A percentile compares a stretch with the other conserved stretches of the same genome.
These are phyloP conservation scores for Sorghum bicolor DNA, from an alignment of 176 grass and related monocot species.

Conservation along the genomic window DNA sequence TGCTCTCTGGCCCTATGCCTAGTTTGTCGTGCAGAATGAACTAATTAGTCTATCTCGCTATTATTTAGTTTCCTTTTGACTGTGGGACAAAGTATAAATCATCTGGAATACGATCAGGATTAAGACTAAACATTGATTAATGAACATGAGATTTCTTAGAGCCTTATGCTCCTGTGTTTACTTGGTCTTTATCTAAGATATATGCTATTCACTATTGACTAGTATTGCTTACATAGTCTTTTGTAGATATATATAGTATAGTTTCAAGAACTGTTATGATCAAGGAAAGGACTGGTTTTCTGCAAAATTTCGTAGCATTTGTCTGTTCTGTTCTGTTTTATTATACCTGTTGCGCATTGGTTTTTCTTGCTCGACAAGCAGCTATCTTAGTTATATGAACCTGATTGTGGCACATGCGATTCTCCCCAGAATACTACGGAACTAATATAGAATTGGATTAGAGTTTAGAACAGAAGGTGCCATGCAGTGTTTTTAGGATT, in stretches of 20 bases:
- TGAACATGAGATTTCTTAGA: constrained; percentile 2
- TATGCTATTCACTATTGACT: not conserved
- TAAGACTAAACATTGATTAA: not conserved
- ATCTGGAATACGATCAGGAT: not conserved
- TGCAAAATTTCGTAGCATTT: not conserved
- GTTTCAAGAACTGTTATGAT: constrained; percentile 5
- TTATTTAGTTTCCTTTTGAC: not conserved
- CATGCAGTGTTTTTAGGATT: not conserved
- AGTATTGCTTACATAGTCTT: constrained; percentile 1
- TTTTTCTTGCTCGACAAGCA: constrained; percentile 5
- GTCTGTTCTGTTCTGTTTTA: constrained; percentile 8
- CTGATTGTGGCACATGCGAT: not conserved
- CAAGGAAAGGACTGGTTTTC: not conserved
- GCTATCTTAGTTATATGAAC: not conserved
- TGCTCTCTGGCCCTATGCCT: constrained; percentile 5
- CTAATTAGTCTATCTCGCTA: not conserved
- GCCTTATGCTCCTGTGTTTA: not conserved
- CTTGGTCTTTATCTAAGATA: not conserved
- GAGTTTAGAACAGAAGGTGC: not conserved
- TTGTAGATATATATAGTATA: not conserved
- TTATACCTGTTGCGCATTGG: not conserved
- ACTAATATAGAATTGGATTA: not conserved
- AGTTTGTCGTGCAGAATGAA: not conserved
- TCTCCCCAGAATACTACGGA: not conserved
- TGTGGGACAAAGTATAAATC: not conserved